phyloP scores from a whole-genome alignment of 108 stramenopile species.

The Schizochytrium sp. region DNA sequence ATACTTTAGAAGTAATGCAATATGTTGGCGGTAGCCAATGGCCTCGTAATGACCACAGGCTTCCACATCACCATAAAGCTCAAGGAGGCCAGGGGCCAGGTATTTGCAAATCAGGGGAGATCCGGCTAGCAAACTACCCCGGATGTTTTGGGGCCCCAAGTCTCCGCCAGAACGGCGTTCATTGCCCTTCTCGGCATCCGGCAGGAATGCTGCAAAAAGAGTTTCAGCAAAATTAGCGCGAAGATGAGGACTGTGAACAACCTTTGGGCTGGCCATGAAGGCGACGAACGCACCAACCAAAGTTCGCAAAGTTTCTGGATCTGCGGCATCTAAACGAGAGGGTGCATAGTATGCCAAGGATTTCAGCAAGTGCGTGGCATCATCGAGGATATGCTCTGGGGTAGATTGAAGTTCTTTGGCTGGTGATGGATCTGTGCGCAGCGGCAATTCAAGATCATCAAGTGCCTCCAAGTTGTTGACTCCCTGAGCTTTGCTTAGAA shows the following conservation, averaged over 20 bases:
- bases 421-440: not conserved
- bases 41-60: constrained; percentile 95
- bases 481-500: not conserved
- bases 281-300: constrained; percentile 44
- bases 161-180: constrained; percentile 50
- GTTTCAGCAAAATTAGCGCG: constrained; percentile 49
- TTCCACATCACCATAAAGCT: constrained; percentile 97
- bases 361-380: constrained; percentile 47
- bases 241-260: constrained; percentile 65
- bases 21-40: constrained; percentile 89
- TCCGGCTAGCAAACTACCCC: constrained; percentile 81
- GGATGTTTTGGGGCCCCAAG: constrained; percentile 77
- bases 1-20: constrained; percentile 88
- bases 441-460: not conserved
- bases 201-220: not conserved
- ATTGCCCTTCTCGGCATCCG: constrained; percentile 70
- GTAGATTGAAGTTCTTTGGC: not conserved
- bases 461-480: not conserved
- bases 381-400: constrained; percentile 67
- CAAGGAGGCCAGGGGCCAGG: constrained; percentile 91
- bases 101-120: constrained; percentile 81
- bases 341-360: constrained; percentile 63
- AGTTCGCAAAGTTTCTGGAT: constrained; percentile 6
- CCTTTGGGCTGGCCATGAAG: constrained; percentile 68
- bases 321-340: not conserved